phyloP scores from a whole-genome alignment of 768 basidiomycete species.

The Amanita jacksonii region DNA sequence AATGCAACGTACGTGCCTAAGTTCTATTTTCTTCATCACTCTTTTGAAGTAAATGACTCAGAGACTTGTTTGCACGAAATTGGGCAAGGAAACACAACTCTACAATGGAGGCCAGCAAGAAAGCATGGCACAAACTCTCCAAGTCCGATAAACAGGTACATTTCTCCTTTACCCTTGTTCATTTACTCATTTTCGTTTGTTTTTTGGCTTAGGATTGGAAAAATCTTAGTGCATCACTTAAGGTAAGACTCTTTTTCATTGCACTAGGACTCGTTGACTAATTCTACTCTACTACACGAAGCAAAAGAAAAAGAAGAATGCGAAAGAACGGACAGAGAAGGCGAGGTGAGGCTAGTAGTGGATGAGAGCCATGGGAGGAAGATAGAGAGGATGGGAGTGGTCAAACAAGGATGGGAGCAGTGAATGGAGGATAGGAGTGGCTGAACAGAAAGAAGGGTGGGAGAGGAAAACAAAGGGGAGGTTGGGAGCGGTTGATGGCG shows the following conservation, averaged over 20 bases:
- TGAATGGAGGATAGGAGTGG: no score
- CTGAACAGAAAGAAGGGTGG: no score
- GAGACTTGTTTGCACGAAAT: slow-evolving; percentile 1
- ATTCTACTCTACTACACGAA: neutral
- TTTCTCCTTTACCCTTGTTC: neutral
- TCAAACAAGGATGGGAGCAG: neutral
- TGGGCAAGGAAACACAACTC: slow-evolving; percentile 2
- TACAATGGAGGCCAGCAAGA: neutral
- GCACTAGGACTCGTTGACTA: neutral
- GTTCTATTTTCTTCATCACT: neutral
- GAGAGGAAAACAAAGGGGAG: neutral
- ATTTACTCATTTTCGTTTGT: neutral
- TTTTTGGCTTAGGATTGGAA: slow-evolving; percentile 1
- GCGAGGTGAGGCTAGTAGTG: neutral
- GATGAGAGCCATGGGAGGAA: neutral
- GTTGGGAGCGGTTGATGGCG: slow-evolving; percentile 1
- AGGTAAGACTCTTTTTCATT: neutral
- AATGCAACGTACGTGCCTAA: slow-evolving; percentile 1
- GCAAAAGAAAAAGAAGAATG: slow-evolving; percentile 2
- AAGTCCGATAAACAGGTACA: neutral
- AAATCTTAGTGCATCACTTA: neutral
- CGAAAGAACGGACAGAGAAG: neutral
- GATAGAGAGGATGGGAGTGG: slow-evolving; percentile 3
- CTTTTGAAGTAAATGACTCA: neutral
- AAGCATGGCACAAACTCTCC: slow-evolving; percentile 2